A percentile compares a stretch with the other conserved stretches of the same genome.
Evolutionary conservation across 2,329 filamentous ascomycete genomes (phyloP).

Genomic region (Xylaria sp.): DNA sequence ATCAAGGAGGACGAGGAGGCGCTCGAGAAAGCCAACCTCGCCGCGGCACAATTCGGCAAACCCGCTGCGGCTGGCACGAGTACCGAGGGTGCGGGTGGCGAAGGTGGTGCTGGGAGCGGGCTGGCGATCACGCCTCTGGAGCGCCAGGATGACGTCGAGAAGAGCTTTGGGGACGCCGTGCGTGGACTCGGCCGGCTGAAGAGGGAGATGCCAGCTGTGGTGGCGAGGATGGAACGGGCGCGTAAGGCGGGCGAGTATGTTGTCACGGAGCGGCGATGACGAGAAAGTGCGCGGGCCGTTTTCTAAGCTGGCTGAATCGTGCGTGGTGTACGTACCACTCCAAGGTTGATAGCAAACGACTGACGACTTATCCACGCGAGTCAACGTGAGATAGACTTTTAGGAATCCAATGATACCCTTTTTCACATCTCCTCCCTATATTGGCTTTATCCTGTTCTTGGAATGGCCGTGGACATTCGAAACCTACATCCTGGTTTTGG

Average conservation of each 20-base stretch:
- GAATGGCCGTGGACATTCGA: background rate
- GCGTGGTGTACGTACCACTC: background rate
- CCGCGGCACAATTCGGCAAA: background rate
- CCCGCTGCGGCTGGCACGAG: background rate
- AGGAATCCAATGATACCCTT: slow-evolving; percentile 30
- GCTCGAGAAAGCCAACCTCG: slow-evolving; percentile 47
- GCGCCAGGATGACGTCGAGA: slow-evolving; percentile 60
- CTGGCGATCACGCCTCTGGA: slow-evolving; percentile 54
- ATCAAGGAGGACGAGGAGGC: slow-evolving; percentile 60
- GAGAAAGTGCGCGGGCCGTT: background rate
- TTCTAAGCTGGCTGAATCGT: background rate
- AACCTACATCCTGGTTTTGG: background rate
- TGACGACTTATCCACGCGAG: background rate
- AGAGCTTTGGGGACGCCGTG: slow-evolving; percentile 59
- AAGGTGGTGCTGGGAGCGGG: slow-evolving; percentile 28
- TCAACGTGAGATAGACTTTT: background rate
- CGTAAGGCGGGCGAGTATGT: slow-evolving; percentile 69
- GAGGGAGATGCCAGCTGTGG: slow-evolving; percentile 68
- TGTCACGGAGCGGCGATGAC: slow-evolving; percentile 54
- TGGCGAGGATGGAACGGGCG: slow-evolving; percentile 73
- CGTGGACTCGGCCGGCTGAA: slow-evolving; percentile 63
- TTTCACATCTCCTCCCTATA: background rate
- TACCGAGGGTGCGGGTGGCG: slow-evolving; percentile 41
- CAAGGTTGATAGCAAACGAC: background rate
- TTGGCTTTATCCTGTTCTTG: background rate